phyloP scores from a whole-genome alignment of 1,284 basidiomycete species.

The Baeospora myosura region DNA sequence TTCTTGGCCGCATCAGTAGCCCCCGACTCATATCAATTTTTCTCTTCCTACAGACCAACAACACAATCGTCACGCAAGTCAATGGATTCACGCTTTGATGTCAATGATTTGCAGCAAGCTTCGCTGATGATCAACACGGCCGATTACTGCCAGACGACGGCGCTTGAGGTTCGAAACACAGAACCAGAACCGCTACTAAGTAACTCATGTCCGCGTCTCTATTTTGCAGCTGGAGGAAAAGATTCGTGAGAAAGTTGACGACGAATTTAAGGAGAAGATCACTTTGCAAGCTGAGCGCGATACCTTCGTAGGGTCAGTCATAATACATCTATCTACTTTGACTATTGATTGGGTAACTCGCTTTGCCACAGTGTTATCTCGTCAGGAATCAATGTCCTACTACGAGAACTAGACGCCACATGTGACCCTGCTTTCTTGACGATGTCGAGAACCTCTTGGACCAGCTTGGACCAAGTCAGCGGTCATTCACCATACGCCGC shows the following conservation, averaged over 20 bases:
- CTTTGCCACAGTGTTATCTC: slow-evolving; percentile 64
- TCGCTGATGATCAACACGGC: slow-evolving; percentile 93
- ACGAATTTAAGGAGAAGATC: slow-evolving; percentile 71
- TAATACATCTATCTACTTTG: not conserved
- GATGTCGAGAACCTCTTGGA: slow-evolving; percentile 76
- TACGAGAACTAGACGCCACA: slow-evolving; percentile 77
- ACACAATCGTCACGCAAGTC: slow-evolving; percentile 53
- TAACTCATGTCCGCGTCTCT: slow-evolving; percentile 1
- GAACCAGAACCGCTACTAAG: not conserved
- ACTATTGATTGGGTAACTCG: slow-evolving; percentile 7
- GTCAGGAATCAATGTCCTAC: slow-evolving; percentile 65
- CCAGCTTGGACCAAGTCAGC: slow-evolving; percentile 71
- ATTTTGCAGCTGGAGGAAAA: slow-evolving; percentile 78
- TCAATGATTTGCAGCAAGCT: slow-evolving; percentile 69
- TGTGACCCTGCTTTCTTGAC: slow-evolving; percentile 71
- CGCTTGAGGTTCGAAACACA: slow-evolving; percentile 56
- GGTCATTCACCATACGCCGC: slow-evolving; percentile 77
- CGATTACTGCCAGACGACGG: slow-evolving; percentile 93
- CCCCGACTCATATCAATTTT: not conserved
- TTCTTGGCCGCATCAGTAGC: not conserved
- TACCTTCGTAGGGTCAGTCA: slow-evolving; percentile 74
- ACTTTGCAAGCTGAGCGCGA: slow-evolving; percentile 84
- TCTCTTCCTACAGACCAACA: slow-evolving; percentile 24
- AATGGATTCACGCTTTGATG: slow-evolving; percentile 68
- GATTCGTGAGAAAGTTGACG: slow-evolving; percentile 75